Conservation (phyloP, 2,329 filamentous ascomycete genomes). For the Exophiala sideris region DNA sequence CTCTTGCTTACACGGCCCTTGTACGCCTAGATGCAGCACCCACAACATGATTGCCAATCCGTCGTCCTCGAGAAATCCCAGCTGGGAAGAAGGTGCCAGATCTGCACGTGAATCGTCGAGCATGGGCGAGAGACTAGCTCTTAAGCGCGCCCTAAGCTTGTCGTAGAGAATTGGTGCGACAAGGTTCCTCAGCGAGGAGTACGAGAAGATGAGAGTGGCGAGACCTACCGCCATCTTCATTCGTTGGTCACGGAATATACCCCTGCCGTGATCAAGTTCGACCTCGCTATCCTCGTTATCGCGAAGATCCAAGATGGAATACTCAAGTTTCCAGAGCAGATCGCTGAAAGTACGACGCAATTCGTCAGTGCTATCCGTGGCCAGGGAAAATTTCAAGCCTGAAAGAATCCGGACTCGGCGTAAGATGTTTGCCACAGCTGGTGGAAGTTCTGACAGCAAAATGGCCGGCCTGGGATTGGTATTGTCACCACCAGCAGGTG, state of each 20-base stretch:
- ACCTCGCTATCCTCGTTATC: neutral
- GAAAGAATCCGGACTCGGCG: constrained; percentile 11
- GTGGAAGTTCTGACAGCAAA: constrained; percentile 6
- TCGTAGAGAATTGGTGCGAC: constrained; percentile 12
- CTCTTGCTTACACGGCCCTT: neutral
- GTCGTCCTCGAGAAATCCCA: neutral
- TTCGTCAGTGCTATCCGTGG: constrained; percentile 3
- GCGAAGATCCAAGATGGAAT: constrained; percentile 7
- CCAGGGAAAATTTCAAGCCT: constrained; percentile 3
- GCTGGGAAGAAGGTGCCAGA: neutral
- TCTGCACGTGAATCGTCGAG: neutral
- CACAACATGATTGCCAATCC: constrained; percentile 11
- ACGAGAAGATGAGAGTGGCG: constrained; percentile 15
- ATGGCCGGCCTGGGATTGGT: neutral
- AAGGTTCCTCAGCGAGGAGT: constrained; percentile 13
- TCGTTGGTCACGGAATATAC: neutral
- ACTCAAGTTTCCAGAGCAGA: constrained; percentile 18
- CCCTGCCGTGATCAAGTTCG: neutral
- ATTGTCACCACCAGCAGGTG: too few species aligned
- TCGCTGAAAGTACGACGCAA: constrained; percentile 14
- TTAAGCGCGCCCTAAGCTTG: constrained; percentile 7
- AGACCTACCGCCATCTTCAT: neutral
- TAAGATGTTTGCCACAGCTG: neutral
- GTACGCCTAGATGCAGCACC: constrained; percentile 17
- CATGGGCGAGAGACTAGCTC: neutral